phyloP scores from a whole-genome alignment of 768 basidiomycete genomes.

The Psilocybe cyanescens region DNA sequence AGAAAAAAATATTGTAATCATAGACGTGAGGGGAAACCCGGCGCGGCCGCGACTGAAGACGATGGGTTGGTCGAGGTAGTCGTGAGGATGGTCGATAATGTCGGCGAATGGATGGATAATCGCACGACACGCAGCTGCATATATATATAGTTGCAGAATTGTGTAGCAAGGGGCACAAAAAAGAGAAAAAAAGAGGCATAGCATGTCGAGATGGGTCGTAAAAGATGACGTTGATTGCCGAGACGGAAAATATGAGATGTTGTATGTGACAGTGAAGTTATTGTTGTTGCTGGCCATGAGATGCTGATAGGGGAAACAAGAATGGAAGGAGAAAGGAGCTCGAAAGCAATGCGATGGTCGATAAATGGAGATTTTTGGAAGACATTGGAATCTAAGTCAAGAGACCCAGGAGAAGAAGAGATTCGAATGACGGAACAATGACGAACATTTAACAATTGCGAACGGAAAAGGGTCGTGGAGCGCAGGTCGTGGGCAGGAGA shows the following conservation, averaged over 20 bases:
- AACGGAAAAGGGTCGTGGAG: constrained; percentile 4
- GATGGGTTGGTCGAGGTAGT: background rate
- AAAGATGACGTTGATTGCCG: constrained; percentile 7
- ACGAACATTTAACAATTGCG: constrained; percentile 7
- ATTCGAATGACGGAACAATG: constrained; percentile 13
- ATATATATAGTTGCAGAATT: constrained; percentile 4
- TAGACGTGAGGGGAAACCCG: background rate
- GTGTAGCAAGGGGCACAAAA: background rate
- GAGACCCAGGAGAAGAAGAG: constrained; percentile 3
- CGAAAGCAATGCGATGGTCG: constrained; percentile 26
- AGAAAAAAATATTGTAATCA: background rate
- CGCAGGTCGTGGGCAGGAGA: constrained; percentile 6
- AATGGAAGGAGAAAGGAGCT: constrained; percentile 16
- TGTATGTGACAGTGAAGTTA: background rate
- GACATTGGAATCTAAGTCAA: constrained; percentile 17
- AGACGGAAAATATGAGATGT: constrained; percentile 2
- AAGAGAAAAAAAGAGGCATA: constrained; percentile 1
- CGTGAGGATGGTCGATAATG: background rate
- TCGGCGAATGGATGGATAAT: constrained; percentile 10
- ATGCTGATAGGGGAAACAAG: constrained; percentile 8
- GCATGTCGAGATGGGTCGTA: constrained; percentile 5
- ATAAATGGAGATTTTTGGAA: background rate
- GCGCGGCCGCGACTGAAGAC: background rate
- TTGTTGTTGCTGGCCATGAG: background rate
- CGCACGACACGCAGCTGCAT: constrained; percentile 8